Evolutionary conservation across 495 filamentous ascomycete genomes (phyloP), one percentile per base, ranked within the genome.

Genomic region (Tuber melanosporum): DNA sequence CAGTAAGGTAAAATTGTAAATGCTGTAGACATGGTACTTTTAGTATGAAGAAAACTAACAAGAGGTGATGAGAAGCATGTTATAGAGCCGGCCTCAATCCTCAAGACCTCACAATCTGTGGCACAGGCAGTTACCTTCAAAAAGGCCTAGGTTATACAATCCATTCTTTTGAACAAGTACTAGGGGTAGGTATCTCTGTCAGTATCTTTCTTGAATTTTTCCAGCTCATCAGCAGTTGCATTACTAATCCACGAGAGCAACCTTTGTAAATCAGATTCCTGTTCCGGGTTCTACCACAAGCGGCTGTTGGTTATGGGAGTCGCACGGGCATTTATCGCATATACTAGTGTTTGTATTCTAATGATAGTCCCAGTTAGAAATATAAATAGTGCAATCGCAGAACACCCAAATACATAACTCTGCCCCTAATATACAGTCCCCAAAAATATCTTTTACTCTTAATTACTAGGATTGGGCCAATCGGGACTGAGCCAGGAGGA

Each of bases 151-250:
- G n/a, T n/a, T n/a, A n/a, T 3, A 3, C 87, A 89, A 81, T 85
- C 86, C 76, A 49, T 22, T 19, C 19, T 49, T 22, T 49, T 2
- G 47, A 49, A 49, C 47, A 49, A 49, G 47, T 0, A 0, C 2
- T 49, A 6, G 47, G 47, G 20, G 20, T 20, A 49, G 19, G 19
- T 49, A 49, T 49, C 47, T 49, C 22, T 22, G 19, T 49, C 47
- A 2, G 20, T 47, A 47, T 22, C 47, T 22, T 49, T 5, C 6
- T 22, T 7, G 19, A 49, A 49, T 7, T 22, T 49, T 49, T 49
- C 19, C 6, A 49, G 47, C 7, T 49, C 20, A 4, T 49, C 19
- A 0, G 3, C 6, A 6, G 0, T 49, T 49, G 47, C 20, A 22
- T 49, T 22, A 0, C 6, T 0, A 22, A 49, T 49, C 47, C 47